phyloP scores from a whole-genome alignment of 2,329 filamentous ascomycete genomes.

The Onygena corvina region DNA sequence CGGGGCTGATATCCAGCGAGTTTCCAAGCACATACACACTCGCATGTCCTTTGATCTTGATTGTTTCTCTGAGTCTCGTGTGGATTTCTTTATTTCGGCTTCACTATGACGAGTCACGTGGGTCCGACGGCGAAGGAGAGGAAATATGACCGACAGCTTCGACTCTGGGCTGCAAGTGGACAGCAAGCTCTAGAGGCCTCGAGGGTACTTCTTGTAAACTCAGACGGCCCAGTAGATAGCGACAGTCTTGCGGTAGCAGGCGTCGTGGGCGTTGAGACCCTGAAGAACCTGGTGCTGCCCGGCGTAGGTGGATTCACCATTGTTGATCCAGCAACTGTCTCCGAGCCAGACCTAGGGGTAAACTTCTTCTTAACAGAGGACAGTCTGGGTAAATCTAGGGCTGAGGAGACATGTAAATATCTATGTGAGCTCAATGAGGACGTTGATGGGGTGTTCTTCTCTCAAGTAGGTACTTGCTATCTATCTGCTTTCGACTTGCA shows the following conservation, averaged over 20 bases:
- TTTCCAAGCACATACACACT: no score
- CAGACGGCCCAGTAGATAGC: constrained; percentile 34
- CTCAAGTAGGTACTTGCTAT: constrained; percentile 38
- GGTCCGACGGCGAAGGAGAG: constrained; percentile 51
- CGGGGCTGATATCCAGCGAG: no score
- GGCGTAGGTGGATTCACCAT: constrained; percentile 89
- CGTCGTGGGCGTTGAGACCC: constrained; percentile 73
- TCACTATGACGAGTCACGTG: constrained; percentile 17
- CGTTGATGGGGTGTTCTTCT: constrained; percentile 61
- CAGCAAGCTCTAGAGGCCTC: constrained; percentile 83
- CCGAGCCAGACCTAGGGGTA: constrained; percentile 72
- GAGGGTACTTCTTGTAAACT: constrained; percentile 82
- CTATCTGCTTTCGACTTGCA: background rate
- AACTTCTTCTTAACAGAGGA: constrained; percentile 91
- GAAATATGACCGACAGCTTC: constrained; percentile 90
- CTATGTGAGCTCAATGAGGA: constrained; percentile 87
- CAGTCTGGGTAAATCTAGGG: constrained; percentile 63
- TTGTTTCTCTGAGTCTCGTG: no score
- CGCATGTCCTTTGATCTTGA: no score
- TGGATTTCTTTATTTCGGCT: background rate
- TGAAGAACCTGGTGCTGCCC: constrained; percentile 95
- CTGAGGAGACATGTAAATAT: constrained; percentile 62
- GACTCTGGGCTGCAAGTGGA: constrained; percentile 86
- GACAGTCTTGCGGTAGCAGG: constrained; percentile 49
- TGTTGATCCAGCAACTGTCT: constrained; percentile 65